Percentiles rank a stretch among this genome's conserved stretches.
These are phyloP conservation scores for Aurantiochytrium sp. DNA, from an alignment of 108 stramenopile species.

Conservation along the genomic window DNA sequence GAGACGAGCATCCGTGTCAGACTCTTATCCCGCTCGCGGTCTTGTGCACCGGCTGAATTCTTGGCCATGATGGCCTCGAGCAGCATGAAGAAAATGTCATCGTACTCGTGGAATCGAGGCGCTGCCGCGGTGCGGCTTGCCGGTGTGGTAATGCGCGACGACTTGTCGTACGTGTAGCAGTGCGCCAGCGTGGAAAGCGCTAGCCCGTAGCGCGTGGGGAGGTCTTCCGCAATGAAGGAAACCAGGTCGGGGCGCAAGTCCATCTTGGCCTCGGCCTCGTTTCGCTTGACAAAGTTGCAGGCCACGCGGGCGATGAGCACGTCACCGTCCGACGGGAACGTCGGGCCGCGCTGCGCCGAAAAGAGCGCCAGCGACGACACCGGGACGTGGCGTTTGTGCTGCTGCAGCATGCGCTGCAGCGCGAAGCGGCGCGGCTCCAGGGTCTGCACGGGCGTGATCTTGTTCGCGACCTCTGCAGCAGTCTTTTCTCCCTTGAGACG, in stretches of 20 bases:
- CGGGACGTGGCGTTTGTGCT: background rate
- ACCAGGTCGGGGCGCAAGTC: background rate
- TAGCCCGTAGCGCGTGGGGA: background rate
- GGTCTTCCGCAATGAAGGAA: constrained; percentile 11
- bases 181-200: background rate
- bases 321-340: background rate
- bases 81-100: background rate
- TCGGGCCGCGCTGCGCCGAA: background rate
- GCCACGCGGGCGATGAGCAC: background rate
- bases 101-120: background rate
- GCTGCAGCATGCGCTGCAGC: background rate
- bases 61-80: background rate
- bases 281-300: constrained; percentile 1
- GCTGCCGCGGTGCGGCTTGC: background rate
- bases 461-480: background rate
- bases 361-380: background rate
- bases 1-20: background rate
- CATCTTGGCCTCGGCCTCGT: background rate
- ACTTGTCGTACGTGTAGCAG: background rate
- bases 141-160: background rate
- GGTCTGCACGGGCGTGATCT: background rate
- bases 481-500: background rate
- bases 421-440: background rate
- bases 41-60: background rate
- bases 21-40: background rate